Evolutionary conservation across 2,329 filamentous ascomycete genomes (phyloP).

Genomic region (Pseudogymnoascus sp.): DNA sequence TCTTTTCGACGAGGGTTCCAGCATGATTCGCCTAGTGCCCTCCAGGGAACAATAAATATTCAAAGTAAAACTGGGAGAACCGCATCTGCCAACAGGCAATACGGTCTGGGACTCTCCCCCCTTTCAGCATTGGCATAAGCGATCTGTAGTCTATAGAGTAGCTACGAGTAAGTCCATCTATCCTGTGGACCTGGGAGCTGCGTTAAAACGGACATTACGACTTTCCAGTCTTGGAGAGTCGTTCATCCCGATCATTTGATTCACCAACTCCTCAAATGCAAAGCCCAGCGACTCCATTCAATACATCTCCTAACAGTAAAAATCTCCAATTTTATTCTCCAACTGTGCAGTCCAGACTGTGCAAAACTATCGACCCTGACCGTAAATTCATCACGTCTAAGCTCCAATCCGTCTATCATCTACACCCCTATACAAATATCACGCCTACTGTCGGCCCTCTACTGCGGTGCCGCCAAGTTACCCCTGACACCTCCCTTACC

Average conservation of each 20-base stretch:
- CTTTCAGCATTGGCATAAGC: too few relatives aligned
- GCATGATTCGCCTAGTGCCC: too few relatives aligned
- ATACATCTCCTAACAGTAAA: background rate
- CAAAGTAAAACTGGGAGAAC: too few relatives aligned
- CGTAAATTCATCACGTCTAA: constrained; percentile 6
- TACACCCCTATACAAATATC: constrained; percentile 6
- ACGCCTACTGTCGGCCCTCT: background rate
- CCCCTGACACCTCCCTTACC: constrained; percentile 28
- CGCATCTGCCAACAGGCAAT: too few relatives aligned
- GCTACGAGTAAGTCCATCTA: background rate
- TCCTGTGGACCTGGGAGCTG: too few relatives aligned
- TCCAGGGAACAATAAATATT: too few relatives aligned
- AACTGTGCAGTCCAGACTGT: constrained; percentile 3
- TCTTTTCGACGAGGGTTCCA: too few relatives aligned
- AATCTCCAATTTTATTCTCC: constrained; percentile 4
- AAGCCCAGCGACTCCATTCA: background rate
- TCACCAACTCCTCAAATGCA: background rate
- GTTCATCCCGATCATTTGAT: background rate
- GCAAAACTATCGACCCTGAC: constrained; percentile 5
- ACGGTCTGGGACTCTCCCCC: too few relatives aligned
- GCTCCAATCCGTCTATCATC: constrained; percentile 5
- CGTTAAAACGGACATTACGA: background rate
- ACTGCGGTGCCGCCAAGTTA: constrained; percentile 22
- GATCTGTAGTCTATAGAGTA: too few relatives aligned
- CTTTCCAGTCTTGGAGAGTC: too few relatives aligned